These are phyloP conservation scores for Ceriops zippeliana DNA, from an alignment of 345 rosid genomes.

Conservation along the genomic window DNA sequence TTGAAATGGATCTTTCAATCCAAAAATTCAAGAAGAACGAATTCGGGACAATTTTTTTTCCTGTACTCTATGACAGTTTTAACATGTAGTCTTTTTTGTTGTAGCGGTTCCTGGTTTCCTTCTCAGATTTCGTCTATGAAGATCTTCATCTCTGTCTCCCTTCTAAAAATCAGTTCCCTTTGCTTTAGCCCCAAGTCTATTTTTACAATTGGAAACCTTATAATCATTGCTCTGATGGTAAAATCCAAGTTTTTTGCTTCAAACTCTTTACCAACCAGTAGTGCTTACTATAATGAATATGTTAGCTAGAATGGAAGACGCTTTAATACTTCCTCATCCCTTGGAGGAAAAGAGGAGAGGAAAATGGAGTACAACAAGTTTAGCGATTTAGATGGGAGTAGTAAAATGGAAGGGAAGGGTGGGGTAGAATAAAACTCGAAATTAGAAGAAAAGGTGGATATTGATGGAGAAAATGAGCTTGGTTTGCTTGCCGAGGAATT, in stretches of 20 bases:
- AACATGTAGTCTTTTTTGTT: slow-evolving; percentile 32
- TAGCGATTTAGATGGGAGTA: slow-evolving; percentile 8
- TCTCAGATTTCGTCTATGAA: slow-evolving; percentile 21
- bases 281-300: slow-evolving; percentile 36
- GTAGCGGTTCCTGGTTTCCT: slow-evolving; percentile 40
- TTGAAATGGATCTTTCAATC: slow-evolving; percentile 28
- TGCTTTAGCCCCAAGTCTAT: slow-evolving; percentile 35
- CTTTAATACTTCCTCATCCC: slow-evolving; percentile 4
- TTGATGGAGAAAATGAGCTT: slow-evolving; percentile 11
- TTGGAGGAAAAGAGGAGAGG: slow-evolving; percentile 11
- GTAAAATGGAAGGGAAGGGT: slow-evolving; percentile 4
- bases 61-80: slow-evolving; percentile 25
- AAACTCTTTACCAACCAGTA: slow-evolving; percentile 16
- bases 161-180: slow-evolving; percentile 27
- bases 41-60: slow-evolving; percentile 26
- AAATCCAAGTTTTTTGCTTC: slow-evolving; percentile 48
- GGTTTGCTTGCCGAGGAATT: slow-evolving; percentile 41
- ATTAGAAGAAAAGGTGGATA: slow-evolving; percentile 12
- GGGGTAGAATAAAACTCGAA: slow-evolving; percentile 3
- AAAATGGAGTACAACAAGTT: slow-evolving; percentile 11
- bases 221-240: slow-evolving; percentile 41
- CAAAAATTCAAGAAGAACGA: slow-evolving; percentile 32
- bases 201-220: slow-evolving; percentile 55
- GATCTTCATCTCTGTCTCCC: slow-evolving; percentile 20
- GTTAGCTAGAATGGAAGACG: slow-evolving; percentile 23